phyloP scores from a whole-genome alignment of 2,329 filamentous ascomycete genomes.

The Ceratocystis eucalypticola region DNA sequence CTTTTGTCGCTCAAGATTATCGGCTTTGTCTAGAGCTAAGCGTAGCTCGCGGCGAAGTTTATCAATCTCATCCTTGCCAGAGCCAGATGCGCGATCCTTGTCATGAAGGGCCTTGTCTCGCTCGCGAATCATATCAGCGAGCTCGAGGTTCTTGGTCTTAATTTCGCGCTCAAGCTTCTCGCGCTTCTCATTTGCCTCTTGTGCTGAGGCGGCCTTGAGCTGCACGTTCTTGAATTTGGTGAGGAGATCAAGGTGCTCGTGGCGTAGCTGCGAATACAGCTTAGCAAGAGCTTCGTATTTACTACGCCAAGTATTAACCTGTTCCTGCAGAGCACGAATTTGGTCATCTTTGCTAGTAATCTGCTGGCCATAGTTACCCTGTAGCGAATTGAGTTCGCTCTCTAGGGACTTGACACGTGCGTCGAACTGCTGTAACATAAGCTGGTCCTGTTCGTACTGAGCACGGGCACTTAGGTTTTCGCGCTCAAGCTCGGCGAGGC shows the following conservation, averaged over 20 bases:
- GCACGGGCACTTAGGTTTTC: conserved; percentile 89
- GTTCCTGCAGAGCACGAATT: conserved; percentile 81
- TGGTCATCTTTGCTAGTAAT: conserved; percentile 85
- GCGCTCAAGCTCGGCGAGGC: conserved; percentile 86
- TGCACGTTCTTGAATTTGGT: conserved; percentile 95
- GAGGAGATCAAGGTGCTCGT: conserved; percentile 86
- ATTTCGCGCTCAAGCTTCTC: conserved; percentile 95
- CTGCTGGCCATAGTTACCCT: conserved; percentile 73
- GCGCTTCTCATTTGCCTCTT: conserved; percentile 86
- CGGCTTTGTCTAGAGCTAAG: conserved; percentile 78
- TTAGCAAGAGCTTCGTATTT: conserved; percentile 97
- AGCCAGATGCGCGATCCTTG: conserved; percentile 72
- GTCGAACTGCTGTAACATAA: conserved; percentile 95
- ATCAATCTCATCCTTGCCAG: conserved; percentile 84
- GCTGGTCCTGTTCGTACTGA: conserved; percentile 92
- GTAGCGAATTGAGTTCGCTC: conserved; percentile 68
- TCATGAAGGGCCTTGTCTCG: conserved; percentile 87
- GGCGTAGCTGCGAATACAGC: conserved; percentile 87
- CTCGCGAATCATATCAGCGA: conserved; percentile 97
- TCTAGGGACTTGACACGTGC: conserved; percentile 87
- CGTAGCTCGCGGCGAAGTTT: conserved; percentile 88
- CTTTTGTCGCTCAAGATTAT: conserved; percentile 85
- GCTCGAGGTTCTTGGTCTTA: conserved; percentile 98
- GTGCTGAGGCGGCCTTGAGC: conserved; percentile 88
- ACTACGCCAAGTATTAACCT: conserved; percentile 92